Evolutionary conservation across 345 rosid species (phyloP).

Genomic region (Melaleuca quinquenervia): DNA sequence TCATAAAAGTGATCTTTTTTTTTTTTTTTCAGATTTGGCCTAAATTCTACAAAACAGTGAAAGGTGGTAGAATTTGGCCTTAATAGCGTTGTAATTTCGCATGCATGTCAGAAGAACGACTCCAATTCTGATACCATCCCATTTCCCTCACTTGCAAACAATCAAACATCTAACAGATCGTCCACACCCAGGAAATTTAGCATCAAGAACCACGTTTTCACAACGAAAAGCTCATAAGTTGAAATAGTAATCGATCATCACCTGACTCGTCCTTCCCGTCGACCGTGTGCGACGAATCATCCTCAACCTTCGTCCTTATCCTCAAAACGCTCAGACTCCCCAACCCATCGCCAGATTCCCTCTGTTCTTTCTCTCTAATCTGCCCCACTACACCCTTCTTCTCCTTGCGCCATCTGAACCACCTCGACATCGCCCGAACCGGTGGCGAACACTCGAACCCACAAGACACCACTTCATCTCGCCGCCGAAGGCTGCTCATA

Average conservation of each 20-base stretch:
- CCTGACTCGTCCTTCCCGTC: constrained; percentile 1
- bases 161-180: not conserved
- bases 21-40: not conserved
- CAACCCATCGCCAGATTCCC: not conserved
- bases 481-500: not conserved
- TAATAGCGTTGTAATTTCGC: not conserved
- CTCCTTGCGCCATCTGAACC: constrained; percentile 8
- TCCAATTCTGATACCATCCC: not conserved
- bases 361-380: not conserved
- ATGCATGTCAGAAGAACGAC: not conserved
- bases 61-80: not conserved
- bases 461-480: not conserved
- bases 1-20: not conserved
- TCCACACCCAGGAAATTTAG: not conserved
- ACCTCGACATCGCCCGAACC: constrained; percentile 5
- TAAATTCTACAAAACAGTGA: not conserved
- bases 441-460: not conserved
- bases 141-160: not conserved
- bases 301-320: not conserved
- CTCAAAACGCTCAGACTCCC: not conserved
- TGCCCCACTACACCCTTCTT: not conserved
- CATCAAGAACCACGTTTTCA: not conserved
- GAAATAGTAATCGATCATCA: not conserved
- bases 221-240: not conserved
- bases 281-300: not conserved